These are phyloP conservation scores for Cardamine resedifolia DNA, from an alignment of 345 rosid species.

Conservation along the genomic window DNA sequence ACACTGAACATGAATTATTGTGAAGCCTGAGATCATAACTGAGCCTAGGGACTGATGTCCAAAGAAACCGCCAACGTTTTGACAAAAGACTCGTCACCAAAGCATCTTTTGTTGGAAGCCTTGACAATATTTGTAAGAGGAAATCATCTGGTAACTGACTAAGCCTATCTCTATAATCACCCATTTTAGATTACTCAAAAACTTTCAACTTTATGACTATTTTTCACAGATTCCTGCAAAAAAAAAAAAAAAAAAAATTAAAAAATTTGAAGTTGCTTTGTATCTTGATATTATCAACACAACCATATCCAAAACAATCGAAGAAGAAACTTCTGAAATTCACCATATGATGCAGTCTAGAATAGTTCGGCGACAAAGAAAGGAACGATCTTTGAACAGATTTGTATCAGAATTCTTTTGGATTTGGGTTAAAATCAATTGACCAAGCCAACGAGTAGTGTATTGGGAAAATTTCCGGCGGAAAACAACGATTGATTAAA, in stretches of 20 bases:
- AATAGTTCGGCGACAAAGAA: background rate
- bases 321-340: background rate
- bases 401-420: background rate
- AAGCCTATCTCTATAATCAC: constrained; percentile 17
- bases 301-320: background rate
- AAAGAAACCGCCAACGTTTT: constrained; percentile 26
- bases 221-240: constrained; percentile 2
- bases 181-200: constrained; percentile 18
- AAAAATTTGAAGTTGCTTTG: too few species aligned
- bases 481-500: background rate
- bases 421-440: constrained; percentile 9
- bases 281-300: background rate
- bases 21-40: constrained; percentile 28
- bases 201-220: too few species aligned
- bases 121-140: constrained; percentile 32
- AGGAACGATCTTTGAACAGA: background rate
- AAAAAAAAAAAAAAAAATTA: too few species aligned
- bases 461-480: background rate
- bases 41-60: constrained; percentile 32
- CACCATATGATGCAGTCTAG: background rate
- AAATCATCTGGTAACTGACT: constrained; percentile 37
- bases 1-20: background rate
- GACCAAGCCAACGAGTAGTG: background rate
- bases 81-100: constrained; percentile 30
- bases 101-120: constrained; percentile 32